phyloP scores from a whole-genome alignment of 139 green algal species.

The Mesotaenium endlicherianum region DNA sequence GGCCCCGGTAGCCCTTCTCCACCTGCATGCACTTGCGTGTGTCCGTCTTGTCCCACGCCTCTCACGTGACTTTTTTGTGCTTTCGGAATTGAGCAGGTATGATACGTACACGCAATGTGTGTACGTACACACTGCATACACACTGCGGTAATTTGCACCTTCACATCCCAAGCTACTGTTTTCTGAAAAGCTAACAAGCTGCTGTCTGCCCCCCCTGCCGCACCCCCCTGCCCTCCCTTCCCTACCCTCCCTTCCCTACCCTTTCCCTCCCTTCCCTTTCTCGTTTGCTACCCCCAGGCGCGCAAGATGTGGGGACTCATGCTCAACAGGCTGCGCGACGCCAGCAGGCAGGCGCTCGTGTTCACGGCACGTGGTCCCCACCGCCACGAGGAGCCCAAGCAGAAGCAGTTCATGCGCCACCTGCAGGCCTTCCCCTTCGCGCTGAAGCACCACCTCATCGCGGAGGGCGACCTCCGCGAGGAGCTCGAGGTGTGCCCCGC shows the following conservation, averaged over 20 bases:
- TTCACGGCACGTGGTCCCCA: constrained; percentile 20
- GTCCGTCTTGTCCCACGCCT: not conserved
- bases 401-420: constrained; percentile 35
- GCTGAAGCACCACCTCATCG: constrained; percentile 40
- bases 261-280: not conserved
- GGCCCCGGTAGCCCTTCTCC: too few relatives aligned
- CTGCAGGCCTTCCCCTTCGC: constrained; percentile 36
- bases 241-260: not conserved
- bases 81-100: too few relatives aligned
- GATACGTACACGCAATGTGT: too few relatives aligned
- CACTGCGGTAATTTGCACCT: too few relatives aligned
- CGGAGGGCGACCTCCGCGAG: constrained; percentile 24
- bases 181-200: too few relatives aligned
- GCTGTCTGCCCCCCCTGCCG: not conserved
- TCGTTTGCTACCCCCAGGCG: constrained; percentile 9
- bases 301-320: constrained; percentile 47
- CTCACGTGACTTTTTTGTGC: not conserved
- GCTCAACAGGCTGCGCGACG: constrained; percentile 25
- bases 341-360: constrained; percentile 20
- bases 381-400: constrained; percentile 31
- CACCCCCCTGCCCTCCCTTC: not conserved
- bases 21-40: too few relatives aligned
- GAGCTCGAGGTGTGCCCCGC: constrained; percentile 36
- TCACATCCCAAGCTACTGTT: not conserved
- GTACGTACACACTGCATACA: too few relatives aligned